Evolutionary conservation across 441 rosid genomes (phyloP).

Genomic region (Arabidopsis hybrid): DNA sequence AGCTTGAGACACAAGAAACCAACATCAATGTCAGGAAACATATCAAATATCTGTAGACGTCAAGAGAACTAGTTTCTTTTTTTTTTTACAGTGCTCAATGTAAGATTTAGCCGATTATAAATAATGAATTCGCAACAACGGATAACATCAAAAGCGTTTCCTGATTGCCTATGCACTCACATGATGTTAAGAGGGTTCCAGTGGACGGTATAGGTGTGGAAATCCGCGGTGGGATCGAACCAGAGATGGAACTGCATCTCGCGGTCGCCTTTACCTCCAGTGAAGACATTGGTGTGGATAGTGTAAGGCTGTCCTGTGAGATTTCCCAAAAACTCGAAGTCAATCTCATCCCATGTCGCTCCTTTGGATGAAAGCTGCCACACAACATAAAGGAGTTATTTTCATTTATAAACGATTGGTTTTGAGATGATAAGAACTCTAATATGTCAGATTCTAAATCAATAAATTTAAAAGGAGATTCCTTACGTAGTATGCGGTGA

Average conservation of each 20-base stretch:
- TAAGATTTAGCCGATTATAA: not conserved
- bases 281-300: constrained; percentile 59
- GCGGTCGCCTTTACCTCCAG: constrained; percentile 58
- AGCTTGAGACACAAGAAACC: constrained; percentile 45
- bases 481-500: constrained; percentile 44
- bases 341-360: constrained; percentile 70
- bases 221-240: constrained; percentile 65
- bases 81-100: not conserved
- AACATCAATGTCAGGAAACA: constrained; percentile 11
- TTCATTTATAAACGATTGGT: not conserved
- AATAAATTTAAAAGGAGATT: not conserved
- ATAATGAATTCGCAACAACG: not conserved
- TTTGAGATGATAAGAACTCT: not conserved
- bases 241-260: constrained; percentile 67
- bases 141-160: not conserved
- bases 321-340: constrained; percentile 71
- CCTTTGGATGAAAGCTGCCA: constrained; percentile 43
- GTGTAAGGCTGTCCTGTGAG: constrained; percentile 63
- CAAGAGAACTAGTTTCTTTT: too few species aligned
- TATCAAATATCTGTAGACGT: not conserved
- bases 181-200: constrained; percentile 63
- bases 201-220: constrained; percentile 63
- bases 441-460: not conserved
- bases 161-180: constrained; percentile 26
- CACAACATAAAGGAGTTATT: not conserved